Evolutionary conservation across 176 grass and related monocot genomes (phyloP).

Genomic region (Dendrocalamus sinicus): DNA sequence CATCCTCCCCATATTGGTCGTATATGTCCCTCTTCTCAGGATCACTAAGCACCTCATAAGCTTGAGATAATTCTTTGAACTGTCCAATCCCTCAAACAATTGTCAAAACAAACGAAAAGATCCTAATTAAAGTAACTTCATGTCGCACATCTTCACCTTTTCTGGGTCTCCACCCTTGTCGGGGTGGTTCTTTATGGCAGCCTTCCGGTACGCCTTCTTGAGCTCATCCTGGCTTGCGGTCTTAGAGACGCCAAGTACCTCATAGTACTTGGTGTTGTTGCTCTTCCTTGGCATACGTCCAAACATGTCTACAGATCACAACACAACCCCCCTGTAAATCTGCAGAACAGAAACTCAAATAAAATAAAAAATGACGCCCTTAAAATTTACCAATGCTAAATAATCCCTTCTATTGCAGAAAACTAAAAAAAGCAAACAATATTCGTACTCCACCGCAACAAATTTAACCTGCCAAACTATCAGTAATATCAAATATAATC

Average conservation of each 20-base stretch:
- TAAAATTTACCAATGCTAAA: not conserved
- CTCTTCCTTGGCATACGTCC: constrained; percentile 62
- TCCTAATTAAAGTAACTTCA: constrained; percentile 1
- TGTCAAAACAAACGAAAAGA: constrained; percentile 32
- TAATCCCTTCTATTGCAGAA: not conserved
- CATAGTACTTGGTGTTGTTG: constrained; percentile 74
- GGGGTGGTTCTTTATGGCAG: constrained; percentile 78
- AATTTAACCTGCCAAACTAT: not conserved
- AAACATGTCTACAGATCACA: constrained; percentile 64
- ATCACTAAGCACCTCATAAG: constrained; percentile 82
- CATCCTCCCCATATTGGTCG: constrained; percentile 78
- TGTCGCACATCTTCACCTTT: constrained; percentile 32
- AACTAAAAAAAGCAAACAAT: not conserved
- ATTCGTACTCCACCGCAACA: not conserved
- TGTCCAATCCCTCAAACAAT: constrained; percentile 35
- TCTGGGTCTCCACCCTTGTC: constrained; percentile 84
- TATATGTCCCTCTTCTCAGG: constrained; percentile 74
- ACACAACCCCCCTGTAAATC: not conserved
- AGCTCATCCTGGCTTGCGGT: constrained; percentile 69
- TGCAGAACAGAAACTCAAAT: not conserved
- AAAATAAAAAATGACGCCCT: not conserved
- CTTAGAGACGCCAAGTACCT: constrained; percentile 70
- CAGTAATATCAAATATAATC: not conserved
- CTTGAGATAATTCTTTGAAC: constrained; percentile 82
- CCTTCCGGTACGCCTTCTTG: constrained; percentile 68